Evolutionary conservation across 306 rosid species (phyloP), one percentile per base, ranked within the genome.

Genomic region (Fragaria nilgerrensis): DNA sequence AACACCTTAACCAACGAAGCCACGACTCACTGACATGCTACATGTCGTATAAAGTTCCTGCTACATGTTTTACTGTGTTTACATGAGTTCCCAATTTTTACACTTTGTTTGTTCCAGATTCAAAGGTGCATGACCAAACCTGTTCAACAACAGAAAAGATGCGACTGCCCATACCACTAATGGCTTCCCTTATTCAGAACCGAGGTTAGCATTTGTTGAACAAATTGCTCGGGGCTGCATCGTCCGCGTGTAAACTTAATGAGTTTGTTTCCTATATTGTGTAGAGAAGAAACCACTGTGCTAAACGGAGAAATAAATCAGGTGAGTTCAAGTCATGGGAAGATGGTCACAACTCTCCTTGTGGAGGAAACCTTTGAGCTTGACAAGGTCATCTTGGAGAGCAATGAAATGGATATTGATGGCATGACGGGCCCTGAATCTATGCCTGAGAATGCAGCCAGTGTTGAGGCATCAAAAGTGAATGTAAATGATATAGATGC

Each of bases 131-230:
- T 14, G 89, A 84, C 53, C 83, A 59, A 72, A 85, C 73, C 75
- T 71, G 68, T 76, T 76, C 76, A 41, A 81, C 77, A 59, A n/a
- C 77, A 37, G 68, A 78, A 78, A 81, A 77, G 90, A 80, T 72
- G 86, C 25, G 70, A 81, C 77, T 81, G 78, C 77, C 70, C n/a
- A 71, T 67, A 74, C 70, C 56, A 65, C 84, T 50, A 91, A 93
- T 74, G 97, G 93, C 59, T 82, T 77, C 74, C 89, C 83, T 53
- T 62, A 82, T 80, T 83, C 80, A 25, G 86, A 79, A 7, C 50
- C 85, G 52, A 75, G 89, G 95, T 92, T 74, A 82, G 80, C 47
- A 53, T 49, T 75, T 75, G 80, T 49, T 80, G 56, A 45, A 25
- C 13, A 65, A 27, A 23, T 75, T 77, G 55, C 15, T 59, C 34